phyloP scores from a whole-genome alignment of 2,329 filamentous ascomycete genomes.

The Podosphaera fusca region DNA sequence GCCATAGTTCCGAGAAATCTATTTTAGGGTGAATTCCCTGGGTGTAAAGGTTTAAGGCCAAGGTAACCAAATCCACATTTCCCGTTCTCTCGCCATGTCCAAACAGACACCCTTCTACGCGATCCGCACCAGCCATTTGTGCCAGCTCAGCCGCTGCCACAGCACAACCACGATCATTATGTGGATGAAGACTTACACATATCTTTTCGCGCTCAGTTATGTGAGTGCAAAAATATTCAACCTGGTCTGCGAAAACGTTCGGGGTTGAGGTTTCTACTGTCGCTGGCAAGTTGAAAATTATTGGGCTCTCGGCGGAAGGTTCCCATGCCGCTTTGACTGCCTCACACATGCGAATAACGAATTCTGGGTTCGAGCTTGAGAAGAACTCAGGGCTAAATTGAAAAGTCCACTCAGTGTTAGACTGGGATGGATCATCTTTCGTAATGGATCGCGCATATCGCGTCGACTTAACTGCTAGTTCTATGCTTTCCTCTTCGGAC shows the following conservation, averaged over 20 bases:
- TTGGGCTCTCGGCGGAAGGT: constrained; percentile 51
- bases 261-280: constrained; percentile 90
- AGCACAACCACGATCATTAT: constrained; percentile 83
- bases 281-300: constrained; percentile 93
- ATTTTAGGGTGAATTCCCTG: constrained; percentile 69
- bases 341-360: constrained; percentile 61
- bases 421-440: constrained; percentile 43
- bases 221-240: constrained; percentile 81
- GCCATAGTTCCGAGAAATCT: constrained; percentile 76
- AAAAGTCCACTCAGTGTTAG: constrained; percentile 46
- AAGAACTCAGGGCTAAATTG: constrained; percentile 78
- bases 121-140: constrained; percentile 87
- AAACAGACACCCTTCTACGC: constrained; percentile 84
- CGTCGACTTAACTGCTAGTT: constrained; percentile 64
- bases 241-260: constrained; percentile 87
- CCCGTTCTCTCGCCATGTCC: constrained; percentile 90
- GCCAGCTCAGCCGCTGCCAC: constrained; percentile 77
- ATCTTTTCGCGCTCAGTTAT: constrained; percentile 72
- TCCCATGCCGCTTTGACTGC: constrained; percentile 90
- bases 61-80: constrained; percentile 83
- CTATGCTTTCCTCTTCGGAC: constrained; percentile 58
- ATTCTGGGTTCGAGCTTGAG: constrained; percentile 73
- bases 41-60: constrained; percentile 84
- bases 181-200: constrained; percentile 72
- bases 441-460: constrained; percentile 75